These are phyloP conservation scores for Ziziphus jujuba DNA, from an alignment of 306 rosid genomes.

Conservation along the genomic window DNA sequence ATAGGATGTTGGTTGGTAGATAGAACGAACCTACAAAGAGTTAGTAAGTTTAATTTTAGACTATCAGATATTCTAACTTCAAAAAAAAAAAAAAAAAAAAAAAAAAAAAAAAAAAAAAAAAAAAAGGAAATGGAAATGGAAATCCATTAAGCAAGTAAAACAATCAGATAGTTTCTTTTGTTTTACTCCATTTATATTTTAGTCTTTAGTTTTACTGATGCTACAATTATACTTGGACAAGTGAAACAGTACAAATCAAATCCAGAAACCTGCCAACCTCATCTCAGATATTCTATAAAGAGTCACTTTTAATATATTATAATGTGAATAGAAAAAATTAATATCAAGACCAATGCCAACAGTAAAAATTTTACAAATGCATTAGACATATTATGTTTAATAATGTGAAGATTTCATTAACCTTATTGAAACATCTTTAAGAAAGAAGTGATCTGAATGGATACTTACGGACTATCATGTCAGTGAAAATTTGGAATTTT, in stretches of 20 bases:
- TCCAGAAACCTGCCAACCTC: background rate
- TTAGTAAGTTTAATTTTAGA: constrained; percentile 24
- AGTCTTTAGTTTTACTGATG: background rate
- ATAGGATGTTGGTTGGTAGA: constrained; percentile 81
- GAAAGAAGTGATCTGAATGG: background rate
- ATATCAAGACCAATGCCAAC: background rate
- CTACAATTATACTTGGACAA: background rate
- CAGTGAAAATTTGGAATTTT: background rate
- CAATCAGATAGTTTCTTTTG: background rate
- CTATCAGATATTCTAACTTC: constrained; percentile 1
- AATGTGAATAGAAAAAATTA: background rate
- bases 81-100: too few species aligned
- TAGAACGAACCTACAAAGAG: constrained; percentile 75
- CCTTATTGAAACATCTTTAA: background rate
- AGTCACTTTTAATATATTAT: background rate
- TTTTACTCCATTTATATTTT: background rate
- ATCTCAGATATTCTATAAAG: background rate
- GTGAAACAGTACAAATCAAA: background rate
- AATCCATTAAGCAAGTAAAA: background rate
- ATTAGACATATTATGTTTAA: background rate
- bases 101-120: too few species aligned
- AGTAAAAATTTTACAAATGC: background rate
- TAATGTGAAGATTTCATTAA: constrained; percentile 9
- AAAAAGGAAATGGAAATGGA: background rate
- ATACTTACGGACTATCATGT: constrained; percentile 3